Percentiles rank a stretch among this genome's conserved stretches.
These are phyloP conservation scores for Kluyveromyces marxianus DNA, from an alignment of 1,139 yeast species.

Conservation along the genomic window DNA sequence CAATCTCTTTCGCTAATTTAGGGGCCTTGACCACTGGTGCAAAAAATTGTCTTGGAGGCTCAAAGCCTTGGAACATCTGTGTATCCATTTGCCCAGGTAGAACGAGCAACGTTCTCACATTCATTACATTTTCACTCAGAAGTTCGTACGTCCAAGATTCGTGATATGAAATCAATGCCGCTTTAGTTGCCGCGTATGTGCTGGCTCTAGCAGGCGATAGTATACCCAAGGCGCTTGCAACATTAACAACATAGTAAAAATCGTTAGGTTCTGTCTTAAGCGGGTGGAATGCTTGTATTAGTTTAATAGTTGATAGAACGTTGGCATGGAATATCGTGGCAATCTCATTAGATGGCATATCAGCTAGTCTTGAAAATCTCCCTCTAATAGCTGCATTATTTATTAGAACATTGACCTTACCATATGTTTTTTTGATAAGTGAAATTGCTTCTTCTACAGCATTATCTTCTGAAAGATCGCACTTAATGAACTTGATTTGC, in stretches of 20 bases:
- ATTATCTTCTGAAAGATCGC: slow-evolving; percentile 44
- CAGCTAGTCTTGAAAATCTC: slow-evolving; percentile 35
- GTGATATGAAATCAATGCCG: slow-evolving; percentile 51
- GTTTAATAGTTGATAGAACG: slow-evolving; percentile 46
- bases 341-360: slow-evolving; percentile 33
- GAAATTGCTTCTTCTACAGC: slow-evolving; percentile 30
- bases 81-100: slow-evolving; percentile 65
- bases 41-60: slow-evolving; percentile 48
- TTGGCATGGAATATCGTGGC: slow-evolving; percentile 45
- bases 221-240: slow-evolving; percentile 65
- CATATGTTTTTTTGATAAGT: slow-evolving; percentile 29
- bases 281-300: slow-evolving; percentile 38
- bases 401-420: slow-evolving; percentile 45
- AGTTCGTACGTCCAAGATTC: slow-evolving; percentile 52
- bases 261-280: slow-evolving; percentile 13
- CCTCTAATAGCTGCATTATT: slow-evolving; percentile 75
- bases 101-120: slow-evolving; percentile 43
- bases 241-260: slow-evolving; percentile 48
- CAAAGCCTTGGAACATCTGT: slow-evolving; percentile 53
- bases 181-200: slow-evolving; percentile 59
- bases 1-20: slow-evolving; percentile 39
- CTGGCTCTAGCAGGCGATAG: slow-evolving; percentile 65
- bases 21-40: slow-evolving; percentile 53
- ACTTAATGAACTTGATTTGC: slow-evolving; percentile 33
- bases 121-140: slow-evolving; percentile 13